A percentile compares a stretch with the other conserved stretches of the same genome.
Conservation (phyloP, 2,329 filamentous ascomycete species). For the Curvularia eragrostidis region DNA sequence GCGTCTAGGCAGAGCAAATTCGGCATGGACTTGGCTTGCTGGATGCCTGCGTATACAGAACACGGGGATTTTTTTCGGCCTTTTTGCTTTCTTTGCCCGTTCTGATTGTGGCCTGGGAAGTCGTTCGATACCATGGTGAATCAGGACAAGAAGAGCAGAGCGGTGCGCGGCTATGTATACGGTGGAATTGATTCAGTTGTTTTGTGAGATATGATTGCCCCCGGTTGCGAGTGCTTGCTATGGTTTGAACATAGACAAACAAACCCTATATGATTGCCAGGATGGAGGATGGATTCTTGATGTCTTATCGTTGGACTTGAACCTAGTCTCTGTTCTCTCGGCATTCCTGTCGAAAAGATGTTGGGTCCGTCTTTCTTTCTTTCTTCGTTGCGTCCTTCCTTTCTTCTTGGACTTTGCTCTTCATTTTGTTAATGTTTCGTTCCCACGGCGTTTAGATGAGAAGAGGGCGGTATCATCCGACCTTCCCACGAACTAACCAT, state of each 20-base stretch:
- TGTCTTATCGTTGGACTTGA: neutral
- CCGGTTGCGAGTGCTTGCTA: neutral
- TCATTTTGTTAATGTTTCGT: neutral
- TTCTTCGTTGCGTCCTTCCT: neutral
- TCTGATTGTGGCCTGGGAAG: too few species aligned
- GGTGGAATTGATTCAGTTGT: neutral
- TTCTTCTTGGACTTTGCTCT: neutral
- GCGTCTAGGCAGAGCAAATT: too few species aligned
- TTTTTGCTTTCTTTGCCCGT: neutral
- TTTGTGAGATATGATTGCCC: neutral
- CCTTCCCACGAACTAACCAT: neutral
- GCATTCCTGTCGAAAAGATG: neutral
- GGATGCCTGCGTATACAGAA: neutral
- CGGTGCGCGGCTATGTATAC: neutral
- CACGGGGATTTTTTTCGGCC: neutral
- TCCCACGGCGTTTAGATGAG: neutral
- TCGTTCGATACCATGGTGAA: too few species aligned
- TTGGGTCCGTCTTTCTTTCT: neutral
- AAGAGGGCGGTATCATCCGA: neutral
- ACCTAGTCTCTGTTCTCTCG: neutral
- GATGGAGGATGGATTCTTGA: neutral
- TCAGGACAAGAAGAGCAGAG: neutral
- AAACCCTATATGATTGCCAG: neutral
- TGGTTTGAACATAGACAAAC: neutral
- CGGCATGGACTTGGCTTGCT: too few species aligned